These are phyloP conservation scores for Malassezia japonica DNA, from an alignment of 1,284 basidiomycete species.

Conservation along the genomic window DNA sequence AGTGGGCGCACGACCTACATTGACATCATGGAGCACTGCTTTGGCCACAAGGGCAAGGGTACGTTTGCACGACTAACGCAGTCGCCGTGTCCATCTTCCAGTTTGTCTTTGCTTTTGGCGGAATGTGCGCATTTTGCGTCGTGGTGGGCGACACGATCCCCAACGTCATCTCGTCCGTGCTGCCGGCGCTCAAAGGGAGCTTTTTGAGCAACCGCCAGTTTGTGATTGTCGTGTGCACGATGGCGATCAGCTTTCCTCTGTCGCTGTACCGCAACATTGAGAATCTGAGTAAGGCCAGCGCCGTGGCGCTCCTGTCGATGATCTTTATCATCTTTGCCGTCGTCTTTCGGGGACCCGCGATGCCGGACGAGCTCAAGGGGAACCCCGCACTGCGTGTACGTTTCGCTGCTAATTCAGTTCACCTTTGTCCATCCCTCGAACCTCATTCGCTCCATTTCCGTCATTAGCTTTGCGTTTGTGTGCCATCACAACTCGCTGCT, in stretches of 20 bases:
- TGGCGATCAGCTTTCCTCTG: constrained; percentile 68
- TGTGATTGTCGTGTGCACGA: constrained; percentile 56
- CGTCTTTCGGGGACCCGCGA: constrained; percentile 71
- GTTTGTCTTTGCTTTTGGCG: constrained; percentile 92
- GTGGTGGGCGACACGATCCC: constrained; percentile 81
- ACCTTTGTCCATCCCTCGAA: constrained; percentile 71
- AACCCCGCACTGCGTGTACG: constrained; percentile 59
- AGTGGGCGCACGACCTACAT: constrained; percentile 87
- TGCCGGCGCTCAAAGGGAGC: constrained; percentile 68
- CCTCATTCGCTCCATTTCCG: constrained; percentile 40
- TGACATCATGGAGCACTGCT: constrained; percentile 90
- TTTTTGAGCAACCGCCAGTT: constrained; percentile 77
- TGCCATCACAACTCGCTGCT: constrained; percentile 48
- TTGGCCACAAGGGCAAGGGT: constrained; percentile 56
- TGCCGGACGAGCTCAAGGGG: constrained; percentile 69
- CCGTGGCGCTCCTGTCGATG: constrained; percentile 72
- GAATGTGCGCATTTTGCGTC: constrained; percentile 53
- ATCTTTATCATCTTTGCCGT: constrained; percentile 82
- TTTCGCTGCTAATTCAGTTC: constrained; percentile 42
- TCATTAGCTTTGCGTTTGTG: constrained; percentile 48
- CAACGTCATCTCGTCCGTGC: constrained; percentile 72
- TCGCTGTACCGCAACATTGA: constrained; percentile 94
- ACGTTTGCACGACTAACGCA: background rate
- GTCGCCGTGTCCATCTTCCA: constrained; percentile 94
- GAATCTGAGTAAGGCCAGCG: constrained; percentile 84